Percentiles rank a stretch among this genome's conserved stretches.
These are phyloP conservation scores for Xylaria polymorpha DNA, from an alignment of 2,329 filamentous ascomycete species.

Conservation along the genomic window DNA sequence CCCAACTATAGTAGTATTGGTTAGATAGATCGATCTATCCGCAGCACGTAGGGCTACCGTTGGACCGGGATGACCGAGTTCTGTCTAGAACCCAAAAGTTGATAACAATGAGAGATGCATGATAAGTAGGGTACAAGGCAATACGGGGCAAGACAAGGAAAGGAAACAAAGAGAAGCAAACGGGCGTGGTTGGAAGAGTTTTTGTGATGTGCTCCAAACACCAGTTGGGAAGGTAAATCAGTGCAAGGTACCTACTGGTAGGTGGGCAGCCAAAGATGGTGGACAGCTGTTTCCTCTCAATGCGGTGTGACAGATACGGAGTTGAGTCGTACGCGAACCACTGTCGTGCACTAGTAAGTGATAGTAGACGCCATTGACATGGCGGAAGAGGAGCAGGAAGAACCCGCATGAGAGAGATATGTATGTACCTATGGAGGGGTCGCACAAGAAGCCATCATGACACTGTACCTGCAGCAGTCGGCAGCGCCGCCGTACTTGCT, in stretches of 20 bases:
- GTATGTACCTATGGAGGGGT: conserved; percentile 15
- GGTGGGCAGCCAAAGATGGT: background rate
- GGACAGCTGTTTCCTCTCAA: background rate
- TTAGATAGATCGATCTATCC: conserved; percentile 11
- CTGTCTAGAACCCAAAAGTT: background rate
- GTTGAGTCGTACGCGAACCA: conserved; percentile 8
- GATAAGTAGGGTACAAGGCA: background rate
- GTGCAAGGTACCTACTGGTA: background rate
- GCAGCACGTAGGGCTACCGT: background rate
- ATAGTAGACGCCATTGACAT: background rate
- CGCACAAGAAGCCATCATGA: conserved; percentile 13
- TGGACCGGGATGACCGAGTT: conserved; percentile 24
- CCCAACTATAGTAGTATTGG: background rate
- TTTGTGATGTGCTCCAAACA: background rate
- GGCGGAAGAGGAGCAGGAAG: background rate
- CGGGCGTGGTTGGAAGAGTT: background rate
- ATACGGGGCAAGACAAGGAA: background rate
- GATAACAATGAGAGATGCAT: conserved; percentile 15
- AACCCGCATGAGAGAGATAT: conserved; percentile 6
- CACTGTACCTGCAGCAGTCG: conserved; percentile 36
- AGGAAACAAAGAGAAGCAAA: conserved; percentile 10
- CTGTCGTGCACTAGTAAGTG: background rate
- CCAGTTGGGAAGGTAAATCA: background rate
- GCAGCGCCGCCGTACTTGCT: conserved; percentile 26
- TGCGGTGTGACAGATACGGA: conserved; percentile 25